These are phyloP conservation scores for Aspergillus quadricinctus DNA, from an alignment of 2,329 filamentous ascomycete genomes.

Conservation along the genomic window DNA sequence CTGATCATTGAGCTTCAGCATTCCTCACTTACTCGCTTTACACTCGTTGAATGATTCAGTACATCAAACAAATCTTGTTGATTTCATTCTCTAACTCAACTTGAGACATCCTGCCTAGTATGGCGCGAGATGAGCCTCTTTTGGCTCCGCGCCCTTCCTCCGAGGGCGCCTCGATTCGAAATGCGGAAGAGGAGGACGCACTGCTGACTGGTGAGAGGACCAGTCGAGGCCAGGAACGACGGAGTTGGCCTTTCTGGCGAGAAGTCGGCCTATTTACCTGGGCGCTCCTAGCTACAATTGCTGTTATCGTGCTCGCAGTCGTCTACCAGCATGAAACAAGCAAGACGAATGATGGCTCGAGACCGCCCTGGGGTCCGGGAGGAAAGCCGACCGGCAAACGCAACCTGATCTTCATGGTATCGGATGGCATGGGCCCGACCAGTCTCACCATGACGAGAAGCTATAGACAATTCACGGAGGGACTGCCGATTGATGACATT, in stretches of 20 bases:
- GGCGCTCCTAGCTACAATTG: constrained; percentile 75
- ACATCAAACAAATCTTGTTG: not conserved
- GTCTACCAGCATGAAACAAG: constrained; percentile 65
- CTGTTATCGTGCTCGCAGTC: constrained; percentile 76
- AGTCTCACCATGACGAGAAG: constrained; percentile 81
- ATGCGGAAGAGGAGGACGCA: constrained; percentile 59
- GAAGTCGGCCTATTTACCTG: constrained; percentile 75
- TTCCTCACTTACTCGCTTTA: not conserved
- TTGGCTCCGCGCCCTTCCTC: constrained; percentile 53
- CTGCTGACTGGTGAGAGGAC: constrained; percentile 55
- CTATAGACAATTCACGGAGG: constrained; percentile 73
- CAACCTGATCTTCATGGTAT: constrained; percentile 98
- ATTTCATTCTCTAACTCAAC: constrained; percentile 6
- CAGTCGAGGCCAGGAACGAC: constrained; percentile 24
- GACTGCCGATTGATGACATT: constrained; percentile 68
- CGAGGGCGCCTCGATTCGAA: constrained; percentile 51
- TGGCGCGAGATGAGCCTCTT: constrained; percentile 49
- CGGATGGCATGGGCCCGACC: constrained; percentile 95
- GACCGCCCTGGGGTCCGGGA: constrained; percentile 33
- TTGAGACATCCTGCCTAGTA: constrained; percentile 10
- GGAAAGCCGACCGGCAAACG: constrained; percentile 62
- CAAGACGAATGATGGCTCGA: constrained; percentile 24
- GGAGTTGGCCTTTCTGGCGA: constrained; percentile 58
- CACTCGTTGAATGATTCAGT: not conserved
- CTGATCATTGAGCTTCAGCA: not conserved